A percentile compares a stretch with the other conserved stretches of the same genome.
These are phyloP conservation scores for Colletotrichum sp. DNA, from an alignment of 2,329 filamentous ascomycete species.

Conservation along the genomic window DNA sequence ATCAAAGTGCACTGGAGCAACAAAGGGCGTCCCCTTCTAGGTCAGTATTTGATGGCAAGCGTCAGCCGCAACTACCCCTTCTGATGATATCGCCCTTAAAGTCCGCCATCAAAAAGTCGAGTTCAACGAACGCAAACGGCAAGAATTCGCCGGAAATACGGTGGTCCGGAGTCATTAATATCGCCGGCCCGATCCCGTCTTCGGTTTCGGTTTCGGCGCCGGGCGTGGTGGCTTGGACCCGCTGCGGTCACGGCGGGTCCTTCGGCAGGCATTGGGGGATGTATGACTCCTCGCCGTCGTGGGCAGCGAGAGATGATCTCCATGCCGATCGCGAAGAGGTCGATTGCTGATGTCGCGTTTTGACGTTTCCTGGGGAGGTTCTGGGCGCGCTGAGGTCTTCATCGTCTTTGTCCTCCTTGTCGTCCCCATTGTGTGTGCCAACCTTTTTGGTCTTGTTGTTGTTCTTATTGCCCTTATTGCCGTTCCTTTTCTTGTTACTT, in stretches of 20 bases:
- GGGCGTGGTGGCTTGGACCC: not conserved
- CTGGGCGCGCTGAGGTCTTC: no score
- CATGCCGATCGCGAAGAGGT: not conserved
- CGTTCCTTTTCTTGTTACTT: no score
- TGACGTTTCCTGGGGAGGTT: no score
- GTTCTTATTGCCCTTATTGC: no score
- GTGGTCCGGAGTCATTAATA: not conserved
- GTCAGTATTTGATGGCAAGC: no score
- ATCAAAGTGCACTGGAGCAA: no score
- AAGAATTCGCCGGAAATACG: not conserved
- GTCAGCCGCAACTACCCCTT: no score
- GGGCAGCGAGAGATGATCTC: not conserved
- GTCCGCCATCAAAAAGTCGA: not conserved
- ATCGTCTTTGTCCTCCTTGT: no score
- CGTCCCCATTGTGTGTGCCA: accelerated
- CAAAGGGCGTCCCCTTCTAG: no score
- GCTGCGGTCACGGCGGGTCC: not conserved
- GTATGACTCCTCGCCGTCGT: not conserved
- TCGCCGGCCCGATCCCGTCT: not conserved
- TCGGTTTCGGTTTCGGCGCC: not conserved
- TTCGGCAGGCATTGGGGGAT: not conserved
- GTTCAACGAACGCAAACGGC: not conserved
- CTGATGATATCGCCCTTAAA: not conserved
- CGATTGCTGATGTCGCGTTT: not conserved
- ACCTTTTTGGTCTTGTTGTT: no score